A percentile compares a stretch with the other conserved stretches of the same genome.
Conservation (phyloP, 257 asterid genomes). For the Capsicum pubescens region DNA sequence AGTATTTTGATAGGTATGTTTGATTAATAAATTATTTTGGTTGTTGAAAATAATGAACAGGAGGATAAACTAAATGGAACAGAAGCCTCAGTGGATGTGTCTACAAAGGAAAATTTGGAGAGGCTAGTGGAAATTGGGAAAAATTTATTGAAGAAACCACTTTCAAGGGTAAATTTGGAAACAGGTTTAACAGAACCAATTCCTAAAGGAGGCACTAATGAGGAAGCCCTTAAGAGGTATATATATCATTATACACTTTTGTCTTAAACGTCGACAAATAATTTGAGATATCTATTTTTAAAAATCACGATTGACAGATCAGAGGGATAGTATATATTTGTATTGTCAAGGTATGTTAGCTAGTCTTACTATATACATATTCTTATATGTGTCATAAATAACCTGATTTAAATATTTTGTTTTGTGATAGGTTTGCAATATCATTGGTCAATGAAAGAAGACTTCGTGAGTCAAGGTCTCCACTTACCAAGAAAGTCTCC, state of each 20-base stretch:
- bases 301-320: no score
- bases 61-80: slow-evolving; percentile 53
- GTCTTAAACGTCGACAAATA: no score
- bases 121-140: slow-evolving; percentile 49
- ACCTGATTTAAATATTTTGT: no score
- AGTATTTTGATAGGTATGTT: no score
- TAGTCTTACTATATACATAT: no score
- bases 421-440: no score
- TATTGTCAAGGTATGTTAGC: neutral
- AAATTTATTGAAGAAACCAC: slow-evolving; percentile 42
- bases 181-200: slow-evolving; percentile 51
- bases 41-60: slow-evolving; percentile 29
- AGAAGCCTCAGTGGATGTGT: slow-evolving; percentile 50
- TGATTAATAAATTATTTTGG: no score
- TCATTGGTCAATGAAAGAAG: no score
- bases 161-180: slow-evolving; percentile 48
- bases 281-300: no score
- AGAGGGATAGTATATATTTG: no score
- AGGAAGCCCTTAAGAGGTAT: slow-evolving; percentile 42
- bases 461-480: slow-evolving; percentile 28
- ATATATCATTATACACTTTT: no score
- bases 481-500: neutral
- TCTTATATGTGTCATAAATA: no score
- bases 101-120: slow-evolving; percentile 54
- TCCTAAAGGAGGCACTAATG: slow-evolving; percentile 50